These are phyloP conservation scores for Francoa sonchifolia DNA, from an alignment of 441 rosid species.

Conservation along the genomic window DNA sequence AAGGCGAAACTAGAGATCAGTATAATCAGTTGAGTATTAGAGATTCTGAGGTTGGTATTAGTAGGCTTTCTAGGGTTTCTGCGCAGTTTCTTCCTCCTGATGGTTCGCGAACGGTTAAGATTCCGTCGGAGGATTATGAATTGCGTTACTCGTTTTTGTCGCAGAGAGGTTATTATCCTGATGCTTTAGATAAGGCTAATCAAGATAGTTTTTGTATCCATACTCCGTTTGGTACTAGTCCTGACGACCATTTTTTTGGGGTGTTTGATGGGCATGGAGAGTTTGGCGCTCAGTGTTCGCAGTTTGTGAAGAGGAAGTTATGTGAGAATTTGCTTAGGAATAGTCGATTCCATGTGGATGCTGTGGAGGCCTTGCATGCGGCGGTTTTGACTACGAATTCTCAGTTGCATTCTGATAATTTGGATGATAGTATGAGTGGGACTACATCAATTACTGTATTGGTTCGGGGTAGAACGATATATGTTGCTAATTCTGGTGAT, in stretches of 20 bases:
- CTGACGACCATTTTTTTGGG: slow-evolving; percentile 77
- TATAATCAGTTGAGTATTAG: slow-evolving; percentile 29
- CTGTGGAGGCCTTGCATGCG: slow-evolving; percentile 69
- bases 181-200: slow-evolving; percentile 88
- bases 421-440: slow-evolving; percentile 99
- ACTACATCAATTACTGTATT: slow-evolving; percentile 91
- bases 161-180: slow-evolving; percentile 94
- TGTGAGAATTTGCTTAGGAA: slow-evolving; percentile 81
- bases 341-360: slow-evolving; percentile 50
- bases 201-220: slow-evolving; percentile 96
- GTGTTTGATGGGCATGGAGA: slow-evolving; percentile 99
- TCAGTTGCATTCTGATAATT: slow-evolving; percentile 58
- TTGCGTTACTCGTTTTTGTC: slow-evolving; percentile 69
- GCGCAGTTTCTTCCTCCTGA: slow-evolving; percentile 85
- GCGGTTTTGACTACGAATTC: slow-evolving; percentile 57
- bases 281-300: slow-evolving; percentile 87
- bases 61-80: slow-evolving; percentile 83
- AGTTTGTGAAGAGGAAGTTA: slow-evolving; percentile 62
- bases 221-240: slow-evolving; percentile 67
- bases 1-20: slow-evolving; percentile 42
- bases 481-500: slow-evolving; percentile 86
- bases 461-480: slow-evolving; percentile 74
- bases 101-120: slow-evolving; percentile 57
- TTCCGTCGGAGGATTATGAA: slow-evolving; percentile 54
- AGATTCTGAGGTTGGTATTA: slow-evolving; percentile 64